Evolutionary conservation across 768 basidiomycete species (phyloP).

Genomic region (Austroboletus eburneus): DNA sequence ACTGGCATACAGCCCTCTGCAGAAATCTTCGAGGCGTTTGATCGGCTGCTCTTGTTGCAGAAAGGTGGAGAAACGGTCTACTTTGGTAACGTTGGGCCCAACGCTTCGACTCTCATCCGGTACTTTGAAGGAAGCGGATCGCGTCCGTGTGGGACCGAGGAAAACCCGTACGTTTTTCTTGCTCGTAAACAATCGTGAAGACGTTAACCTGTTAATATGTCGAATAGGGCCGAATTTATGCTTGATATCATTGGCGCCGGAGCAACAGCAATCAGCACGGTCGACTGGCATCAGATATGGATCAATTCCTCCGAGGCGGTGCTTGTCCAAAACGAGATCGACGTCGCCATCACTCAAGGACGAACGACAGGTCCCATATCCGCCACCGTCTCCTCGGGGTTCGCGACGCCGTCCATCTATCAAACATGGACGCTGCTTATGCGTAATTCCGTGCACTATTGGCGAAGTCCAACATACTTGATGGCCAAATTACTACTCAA

Average conservation of each 20-base stretch:
- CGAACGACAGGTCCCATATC: conserved; percentile 35
- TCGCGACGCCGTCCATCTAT: conserved; percentile 50
- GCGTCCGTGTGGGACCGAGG: conserved; percentile 53
- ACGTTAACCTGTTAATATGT: too few relatives aligned
- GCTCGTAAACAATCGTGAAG: conserved; percentile 53
- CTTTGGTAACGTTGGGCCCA: conserved; percentile 64
- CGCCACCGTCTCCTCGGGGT: conserved; percentile 39
- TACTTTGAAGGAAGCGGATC: conserved; percentile 77
- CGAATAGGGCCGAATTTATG: conserved; percentile 53
- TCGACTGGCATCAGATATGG: conserved; percentile 67
- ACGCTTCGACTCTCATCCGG: conserved; percentile 57
- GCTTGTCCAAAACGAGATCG: conserved; percentile 36
- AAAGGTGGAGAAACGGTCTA: conserved; percentile 72
- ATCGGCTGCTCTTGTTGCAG: conserved; percentile 69
- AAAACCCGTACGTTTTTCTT: conserved; percentile 56
- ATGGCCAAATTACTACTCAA: conserved; percentile 57
- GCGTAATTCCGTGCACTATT: conserved; percentile 45
- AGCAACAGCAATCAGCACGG: conserved; percentile 49
- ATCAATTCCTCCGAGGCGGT: conserved; percentile 42
- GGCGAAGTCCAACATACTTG: conserved; percentile 57
- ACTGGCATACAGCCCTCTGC: conserved; percentile 57
- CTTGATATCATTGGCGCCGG: conserved; percentile 78
- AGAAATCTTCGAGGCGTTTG: conserved; percentile 78
- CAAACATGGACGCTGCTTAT: conserved; percentile 43
- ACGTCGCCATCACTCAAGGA: conserved; percentile 48